Percentiles rank a stretch among this genome's conserved stretches.
These are phyloP conservation scores for Serendipita indica DNA, from an alignment of 768 basidiomycete species.

Conservation along the genomic window DNA sequence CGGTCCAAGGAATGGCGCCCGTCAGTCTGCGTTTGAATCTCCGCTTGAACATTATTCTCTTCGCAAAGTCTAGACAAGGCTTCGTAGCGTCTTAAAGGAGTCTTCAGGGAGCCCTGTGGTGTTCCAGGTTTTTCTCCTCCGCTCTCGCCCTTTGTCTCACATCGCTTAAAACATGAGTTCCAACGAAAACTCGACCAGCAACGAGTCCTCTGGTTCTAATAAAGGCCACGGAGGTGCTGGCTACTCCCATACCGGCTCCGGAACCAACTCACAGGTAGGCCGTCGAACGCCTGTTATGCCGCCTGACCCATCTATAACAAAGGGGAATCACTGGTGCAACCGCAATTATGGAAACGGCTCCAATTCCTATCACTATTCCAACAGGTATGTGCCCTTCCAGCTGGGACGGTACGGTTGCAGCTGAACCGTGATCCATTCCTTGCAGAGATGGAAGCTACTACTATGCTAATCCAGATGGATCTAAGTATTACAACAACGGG, in stretches of 20 bases:
- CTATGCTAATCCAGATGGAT: neutral
- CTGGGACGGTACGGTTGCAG: neutral
- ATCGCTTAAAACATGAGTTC: no score
- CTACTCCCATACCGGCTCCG: neutral
- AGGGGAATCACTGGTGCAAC: neutral
- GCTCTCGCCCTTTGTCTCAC: neutral
- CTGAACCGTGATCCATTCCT: neutral
- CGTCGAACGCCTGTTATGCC: neutral
- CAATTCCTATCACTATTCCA: neutral
- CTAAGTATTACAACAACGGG: neutral
- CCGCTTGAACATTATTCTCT: no score
- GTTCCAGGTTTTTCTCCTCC: neutral
- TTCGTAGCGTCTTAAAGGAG: no score
- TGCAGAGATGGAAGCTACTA: constrained; percentile 1
- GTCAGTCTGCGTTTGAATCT: no score
- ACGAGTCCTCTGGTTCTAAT: neutral
- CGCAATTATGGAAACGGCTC: neutral
- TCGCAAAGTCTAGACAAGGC: no score
- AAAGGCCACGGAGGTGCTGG: neutral
- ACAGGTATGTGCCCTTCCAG: neutral
- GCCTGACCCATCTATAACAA: neutral
- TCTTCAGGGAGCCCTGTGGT: no score
- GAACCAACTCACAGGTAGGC: neutral
- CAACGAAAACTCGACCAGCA: no score
- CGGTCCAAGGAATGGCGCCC: no score